These are phyloP conservation scores for Suillus variegatus DNA, from an alignment of 768 basidiomycete genomes.

Conservation along the genomic window DNA sequence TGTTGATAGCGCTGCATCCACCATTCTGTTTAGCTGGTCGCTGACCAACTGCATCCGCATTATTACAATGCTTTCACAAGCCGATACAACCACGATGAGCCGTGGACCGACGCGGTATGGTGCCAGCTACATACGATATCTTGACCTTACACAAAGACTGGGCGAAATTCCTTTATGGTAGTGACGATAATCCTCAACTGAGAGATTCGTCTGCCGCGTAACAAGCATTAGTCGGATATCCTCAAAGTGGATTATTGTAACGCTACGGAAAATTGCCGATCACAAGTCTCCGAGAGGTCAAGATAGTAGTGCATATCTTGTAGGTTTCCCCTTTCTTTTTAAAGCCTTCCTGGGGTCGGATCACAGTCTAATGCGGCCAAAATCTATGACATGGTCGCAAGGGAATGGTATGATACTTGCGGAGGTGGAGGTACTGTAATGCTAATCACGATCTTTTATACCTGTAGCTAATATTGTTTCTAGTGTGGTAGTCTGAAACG, in stretches of 20 bases:
- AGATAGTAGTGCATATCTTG: conserved; percentile 21
- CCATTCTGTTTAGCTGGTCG: conserved; percentile 22
- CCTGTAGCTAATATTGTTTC: neutral
- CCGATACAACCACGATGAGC: conserved; percentile 48
- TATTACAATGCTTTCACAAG: conserved; percentile 45
- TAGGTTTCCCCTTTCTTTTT: conserved; percentile 21
- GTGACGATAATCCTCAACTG: conserved; percentile 56
- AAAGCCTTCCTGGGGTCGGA: conserved; percentile 20
- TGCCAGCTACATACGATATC: neutral
- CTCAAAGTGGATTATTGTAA: conserved; percentile 54
- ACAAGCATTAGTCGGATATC: neutral
- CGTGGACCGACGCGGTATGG: conserved; percentile 59
- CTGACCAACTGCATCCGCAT: conserved; percentile 27
- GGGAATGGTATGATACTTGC: conserved; percentile 51
- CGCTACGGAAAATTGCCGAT: conserved; percentile 59
- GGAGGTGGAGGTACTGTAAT: conserved; percentile 47
- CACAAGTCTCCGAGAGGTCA: conserved; percentile 45
- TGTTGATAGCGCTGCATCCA: neutral
- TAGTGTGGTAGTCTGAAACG: conserved; percentile 56
- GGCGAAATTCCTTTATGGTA: conserved; percentile 44
- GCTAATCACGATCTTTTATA: neutral
- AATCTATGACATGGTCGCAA: conserved; percentile 54
- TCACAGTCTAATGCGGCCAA: conserved; percentile 46
- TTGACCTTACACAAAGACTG: conserved; percentile 36
- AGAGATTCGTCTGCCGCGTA: conserved; percentile 5